Conservation (phyloP, 1,284 basidiomycete genomes). For the Mycosarcoma maydis region DNA sequence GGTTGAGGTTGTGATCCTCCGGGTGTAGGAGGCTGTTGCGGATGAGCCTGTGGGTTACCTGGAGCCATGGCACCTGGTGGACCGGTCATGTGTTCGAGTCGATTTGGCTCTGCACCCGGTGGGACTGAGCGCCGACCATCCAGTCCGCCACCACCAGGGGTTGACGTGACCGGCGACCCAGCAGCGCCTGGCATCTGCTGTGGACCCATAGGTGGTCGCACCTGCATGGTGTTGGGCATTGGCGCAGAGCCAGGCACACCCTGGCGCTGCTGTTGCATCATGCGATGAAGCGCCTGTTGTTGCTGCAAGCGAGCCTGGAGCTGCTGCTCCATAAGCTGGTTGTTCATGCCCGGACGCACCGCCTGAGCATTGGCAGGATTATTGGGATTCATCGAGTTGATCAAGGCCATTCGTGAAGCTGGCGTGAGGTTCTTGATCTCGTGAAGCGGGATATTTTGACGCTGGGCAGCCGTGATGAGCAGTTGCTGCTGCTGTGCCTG, state of each 20-base stretch:
- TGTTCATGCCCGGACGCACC: conserved; percentile 40
- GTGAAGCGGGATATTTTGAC: conserved; percentile 60
- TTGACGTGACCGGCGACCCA: conserved; percentile 36
- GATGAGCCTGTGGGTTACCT: conserved; percentile 19
- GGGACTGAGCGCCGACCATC: conserved; percentile 46
- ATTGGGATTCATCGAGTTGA: conserved; percentile 56
- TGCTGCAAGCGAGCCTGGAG: conserved; percentile 54
- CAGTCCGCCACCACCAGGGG: conserved; percentile 30
- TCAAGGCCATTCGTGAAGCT: conserved; percentile 49
- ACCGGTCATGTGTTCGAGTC: conserved; percentile 38
- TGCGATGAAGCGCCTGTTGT: conserved; percentile 53
- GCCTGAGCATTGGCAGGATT: conserved; percentile 45
- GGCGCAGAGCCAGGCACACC: conserved; percentile 28
- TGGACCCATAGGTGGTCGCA: conserved; percentile 38
- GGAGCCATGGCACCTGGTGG: conserved; percentile 22
- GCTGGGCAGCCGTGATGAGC: conserved; percentile 57
- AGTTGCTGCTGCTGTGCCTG: conserved; percentile 62
- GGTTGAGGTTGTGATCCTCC: conserved; percentile 18
- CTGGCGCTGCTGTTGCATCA: conserved; percentile 56
- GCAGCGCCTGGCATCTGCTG: conserved; percentile 34
- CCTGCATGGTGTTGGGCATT: conserved; percentile 36
- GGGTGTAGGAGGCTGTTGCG: conserved; percentile 30
- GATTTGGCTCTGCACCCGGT: conserved; percentile 26
- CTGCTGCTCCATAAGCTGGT: conserved; percentile 49
- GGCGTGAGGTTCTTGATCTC: conserved; percentile 62